phyloP scores from a whole-genome alignment of 1,139 yeast species.

The Diutina pseudorugosa region DNA sequence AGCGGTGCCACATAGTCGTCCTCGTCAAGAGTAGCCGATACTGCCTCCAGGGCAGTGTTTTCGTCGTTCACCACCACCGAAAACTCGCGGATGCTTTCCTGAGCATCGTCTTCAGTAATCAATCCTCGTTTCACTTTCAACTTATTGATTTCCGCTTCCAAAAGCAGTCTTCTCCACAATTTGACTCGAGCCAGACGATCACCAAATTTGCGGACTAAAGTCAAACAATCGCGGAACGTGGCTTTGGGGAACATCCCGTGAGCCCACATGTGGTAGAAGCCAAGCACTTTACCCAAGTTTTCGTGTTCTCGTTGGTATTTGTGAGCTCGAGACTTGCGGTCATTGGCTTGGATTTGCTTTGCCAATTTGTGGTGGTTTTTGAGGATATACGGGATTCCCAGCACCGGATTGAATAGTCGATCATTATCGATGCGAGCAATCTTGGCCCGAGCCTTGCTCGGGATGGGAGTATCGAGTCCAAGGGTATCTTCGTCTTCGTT shows the following conservation, averaged over 20 bases:
- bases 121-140: conserved; percentile 22
- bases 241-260: conserved; percentile 74
- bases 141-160: conserved; percentile 24
- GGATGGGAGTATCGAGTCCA: conserved; percentile 30
- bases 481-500: background rate
- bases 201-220: conserved; percentile 18
- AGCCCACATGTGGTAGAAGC: conserved; percentile 76
- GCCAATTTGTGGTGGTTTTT: conserved; percentile 25
- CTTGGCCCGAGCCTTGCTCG: conserved; percentile 17
- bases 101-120: conserved; percentile 10
- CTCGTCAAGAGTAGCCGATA: background rate
- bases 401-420: conserved; percentile 27
- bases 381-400: conserved; percentile 37
- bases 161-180: conserved; percentile 24
- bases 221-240: conserved; percentile 50
- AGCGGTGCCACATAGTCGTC: background rate
- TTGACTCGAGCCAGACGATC: conserved; percentile 20
- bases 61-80: background rate
- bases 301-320: conserved; percentile 29
- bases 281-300: conserved; percentile 35
- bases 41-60: background rate
- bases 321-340: conserved; percentile 14
- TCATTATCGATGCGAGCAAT: conserved; percentile 38
- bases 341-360: conserved; percentile 18
- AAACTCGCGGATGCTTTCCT: background rate